phyloP scores from a whole-genome alignment of 768 basidiomycete species.

The Piloderma croceum region DNA sequence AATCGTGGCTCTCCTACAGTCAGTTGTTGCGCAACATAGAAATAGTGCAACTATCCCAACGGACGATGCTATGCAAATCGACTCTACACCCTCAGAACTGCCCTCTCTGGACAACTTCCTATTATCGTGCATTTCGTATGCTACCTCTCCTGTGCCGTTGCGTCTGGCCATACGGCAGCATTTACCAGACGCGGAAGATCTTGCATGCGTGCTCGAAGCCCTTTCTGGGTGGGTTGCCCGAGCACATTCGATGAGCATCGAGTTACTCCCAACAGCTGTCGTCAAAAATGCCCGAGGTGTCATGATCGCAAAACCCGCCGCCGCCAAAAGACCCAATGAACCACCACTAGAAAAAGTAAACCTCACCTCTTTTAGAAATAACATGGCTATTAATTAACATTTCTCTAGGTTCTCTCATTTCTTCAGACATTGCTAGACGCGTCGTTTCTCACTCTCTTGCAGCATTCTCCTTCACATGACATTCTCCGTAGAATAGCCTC shows the following conservation, averaged over 20 bases:
- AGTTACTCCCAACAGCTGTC: not conserved
- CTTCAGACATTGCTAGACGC: constrained; percentile 66
- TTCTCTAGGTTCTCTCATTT: constrained; percentile 49
- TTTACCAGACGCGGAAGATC: constrained; percentile 33
- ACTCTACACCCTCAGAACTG: constrained; percentile 19
- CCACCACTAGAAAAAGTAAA: constrained; percentile 42
- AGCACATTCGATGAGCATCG: constrained; percentile 1
- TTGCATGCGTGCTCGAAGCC: constrained; percentile 32
- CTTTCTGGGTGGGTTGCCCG: constrained; percentile 31
- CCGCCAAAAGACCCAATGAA: constrained; percentile 19
- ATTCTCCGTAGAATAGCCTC: constrained; percentile 45
- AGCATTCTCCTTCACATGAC: constrained; percentile 53
- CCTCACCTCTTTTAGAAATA: constrained; percentile 2
- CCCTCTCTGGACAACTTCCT: constrained; percentile 35
- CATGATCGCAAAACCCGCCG: constrained; percentile 1
- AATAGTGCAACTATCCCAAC: constrained; percentile 7
- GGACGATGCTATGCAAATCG: constrained; percentile 35
- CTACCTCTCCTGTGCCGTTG: constrained; percentile 32
- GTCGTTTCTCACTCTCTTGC: constrained; percentile 61
- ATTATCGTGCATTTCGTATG: constrained; percentile 34
- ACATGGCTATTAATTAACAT: not conserved
- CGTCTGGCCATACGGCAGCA: constrained; percentile 40
- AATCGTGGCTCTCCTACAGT: constrained; percentile 47
- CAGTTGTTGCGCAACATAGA: constrained; percentile 37
- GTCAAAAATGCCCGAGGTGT: no score